Percentiles rank a stretch among this genome's conserved stretches.
Conservation (phyloP, 495 filamentous ascomycete species). For the Penicilliopsis zonata region DNA sequence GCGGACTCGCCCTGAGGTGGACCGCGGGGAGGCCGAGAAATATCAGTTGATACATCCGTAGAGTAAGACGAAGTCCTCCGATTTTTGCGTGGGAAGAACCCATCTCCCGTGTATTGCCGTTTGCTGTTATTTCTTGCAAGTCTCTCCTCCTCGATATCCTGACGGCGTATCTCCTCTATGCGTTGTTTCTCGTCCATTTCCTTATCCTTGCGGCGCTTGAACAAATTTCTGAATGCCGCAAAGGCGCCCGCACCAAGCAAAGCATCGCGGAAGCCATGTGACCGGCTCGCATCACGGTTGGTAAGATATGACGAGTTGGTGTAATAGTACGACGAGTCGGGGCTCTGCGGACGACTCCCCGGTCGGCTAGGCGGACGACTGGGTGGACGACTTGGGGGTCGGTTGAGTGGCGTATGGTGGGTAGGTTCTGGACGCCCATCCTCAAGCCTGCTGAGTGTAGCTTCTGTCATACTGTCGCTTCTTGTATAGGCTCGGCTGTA, state of each 20-base stretch:
- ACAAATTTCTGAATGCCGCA: constrained; percentile 52
- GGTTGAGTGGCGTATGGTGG: constrained; percentile 29
- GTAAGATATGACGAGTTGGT: constrained; percentile 28
- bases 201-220: constrained; percentile 45
- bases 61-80: constrained; percentile 35
- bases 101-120: constrained; percentile 45
- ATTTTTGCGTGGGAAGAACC: constrained; percentile 42
- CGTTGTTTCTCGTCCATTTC: constrained; percentile 54
- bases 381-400: constrained; percentile 23
- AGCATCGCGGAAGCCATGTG: constrained; percentile 46
- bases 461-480: constrained; percentile 30
- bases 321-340: constrained; percentile 30
- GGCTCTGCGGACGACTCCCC: constrained; percentile 28
- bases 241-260: constrained; percentile 55
- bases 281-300: constrained; percentile 21
- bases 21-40: constrained; percentile 23
- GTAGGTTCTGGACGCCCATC: constrained; percentile 28
- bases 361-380: constrained; percentile 12
- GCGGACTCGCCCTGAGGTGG: constrained; percentile 18
- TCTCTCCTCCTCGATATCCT: constrained; percentile 49
- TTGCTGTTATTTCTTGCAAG: constrained; percentile 41
- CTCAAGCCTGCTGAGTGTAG: constrained; percentile 29
- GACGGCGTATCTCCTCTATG: constrained; percentile 45
- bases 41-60: constrained; percentile 33
- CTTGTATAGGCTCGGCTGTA: constrained; percentile 34